Evolutionary conservation across 805 yeast genomes (phyloP), one percentile per base, ranked within the genome.

Genomic region (Starmerella riodocensis): DNA sequence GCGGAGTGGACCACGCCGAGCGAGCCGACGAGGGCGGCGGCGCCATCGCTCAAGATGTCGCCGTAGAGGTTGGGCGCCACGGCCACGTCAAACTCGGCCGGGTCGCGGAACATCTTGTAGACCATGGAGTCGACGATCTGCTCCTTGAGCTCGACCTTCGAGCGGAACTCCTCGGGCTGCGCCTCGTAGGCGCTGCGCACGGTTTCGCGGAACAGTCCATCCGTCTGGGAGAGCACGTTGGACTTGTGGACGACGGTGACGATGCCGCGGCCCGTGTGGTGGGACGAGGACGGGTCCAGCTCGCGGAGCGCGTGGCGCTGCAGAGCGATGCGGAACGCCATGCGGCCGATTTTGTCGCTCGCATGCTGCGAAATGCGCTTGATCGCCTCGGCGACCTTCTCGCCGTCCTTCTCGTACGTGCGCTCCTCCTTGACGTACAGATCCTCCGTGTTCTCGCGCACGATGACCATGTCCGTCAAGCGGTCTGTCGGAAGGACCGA

Each of bases 41-140:
- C 97, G 65, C 96, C 97, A 59, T 86, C 97, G 49, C 93, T 79
- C 53, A 91, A 69, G 51, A 91, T 85, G 63, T 91, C 98, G 61
- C 98, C 98, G 63, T 91, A 91, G 61, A 91, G 71, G 71, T 91
- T 91, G 54, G 98, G 98, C 46, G 97, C 98, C 39, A 91, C 98
- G 28, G 91, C 91, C 48, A 91, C 98, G 59, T 91, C 98, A 57
- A 91, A 91, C 61, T 82, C 78, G 58, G 84, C 85, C 38, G 98
- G 98, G 64, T 91, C 96, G 64, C 97, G 78, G 76, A 91, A 91
- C 91, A 91, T 75, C 63, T 94, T 74, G 75, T 91, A 91, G 42
- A 91, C 98, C 98, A 91, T 91, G 12, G 96, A 86, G 67, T 91
- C 98, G 33, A 91, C 97, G 60, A 91, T 88, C 68, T 91, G 98